Evolutionary conservation across 305 asterid genomes (phyloP).

Genomic region (Solanum aculeatissimum): DNA sequence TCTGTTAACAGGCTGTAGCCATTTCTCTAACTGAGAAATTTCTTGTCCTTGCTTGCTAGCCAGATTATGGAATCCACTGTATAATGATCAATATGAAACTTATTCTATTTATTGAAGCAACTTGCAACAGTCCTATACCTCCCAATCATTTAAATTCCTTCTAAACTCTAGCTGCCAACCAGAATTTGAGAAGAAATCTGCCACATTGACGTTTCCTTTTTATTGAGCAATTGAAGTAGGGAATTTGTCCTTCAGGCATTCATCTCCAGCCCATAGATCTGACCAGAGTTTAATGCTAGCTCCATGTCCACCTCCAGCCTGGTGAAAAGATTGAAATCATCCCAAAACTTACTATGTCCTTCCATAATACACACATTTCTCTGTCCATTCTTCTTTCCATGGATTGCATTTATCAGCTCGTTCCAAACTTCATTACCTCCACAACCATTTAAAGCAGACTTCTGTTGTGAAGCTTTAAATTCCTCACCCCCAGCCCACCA

Average conservation of each 20-base stretch:
- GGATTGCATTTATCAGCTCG: not conserved
- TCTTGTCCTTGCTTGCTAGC: not conserved
- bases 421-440: not conserved
- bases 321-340: not conserved
- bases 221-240: not conserved
- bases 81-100: not conserved
- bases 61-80: not conserved
- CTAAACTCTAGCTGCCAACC: not conserved
- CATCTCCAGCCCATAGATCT: not conserved
- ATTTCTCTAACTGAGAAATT: not conserved
- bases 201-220: not conserved
- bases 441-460: not conserved
- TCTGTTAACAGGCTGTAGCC: not conserved
- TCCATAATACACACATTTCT: not conserved
- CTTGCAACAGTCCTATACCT: not conserved
- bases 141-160: not conserved
- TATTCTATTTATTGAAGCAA: not conserved
- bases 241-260: not conserved
- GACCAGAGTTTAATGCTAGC: not conserved
- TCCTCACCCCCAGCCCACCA: not conserved
- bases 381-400: not conserved
- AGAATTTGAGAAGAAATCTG: not conserved
- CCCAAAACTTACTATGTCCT: not conserved
- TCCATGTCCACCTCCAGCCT: not conserved
- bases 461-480: not conserved